Evolutionary conservation across 164 flowering plant genomes (phyloP).

Genomic region (Magnolia officinalis): DNA sequence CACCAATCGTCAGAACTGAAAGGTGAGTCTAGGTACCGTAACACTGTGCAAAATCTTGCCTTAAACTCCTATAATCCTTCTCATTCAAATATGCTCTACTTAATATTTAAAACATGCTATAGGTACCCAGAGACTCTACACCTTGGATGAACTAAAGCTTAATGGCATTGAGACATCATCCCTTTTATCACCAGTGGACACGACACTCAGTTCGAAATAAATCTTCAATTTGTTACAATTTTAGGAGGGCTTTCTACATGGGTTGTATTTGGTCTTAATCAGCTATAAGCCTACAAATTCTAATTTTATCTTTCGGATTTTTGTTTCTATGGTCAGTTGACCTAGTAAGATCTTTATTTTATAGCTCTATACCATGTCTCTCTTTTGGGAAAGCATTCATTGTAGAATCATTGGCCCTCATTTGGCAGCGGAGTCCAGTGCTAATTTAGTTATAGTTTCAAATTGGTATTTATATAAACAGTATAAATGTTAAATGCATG

Average conservation of each 20-base stretch:
- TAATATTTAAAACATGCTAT: background rate
- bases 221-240: conserved; percentile 62
- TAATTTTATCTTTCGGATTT: conserved; percentile 53
- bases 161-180: conserved; percentile 72
- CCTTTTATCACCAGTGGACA: conserved; percentile 69
- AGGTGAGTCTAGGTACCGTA: no score
- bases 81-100: background rate
- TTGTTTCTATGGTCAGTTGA: conserved; percentile 75
- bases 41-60: background rate
- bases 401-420: background rate
- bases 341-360: conserved; percentile 34
- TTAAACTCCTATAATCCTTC: background rate
- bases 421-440: no score
- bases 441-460: no score
- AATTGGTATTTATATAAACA: no score
- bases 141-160: conserved; percentile 80
- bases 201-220: conserved; percentile 71
- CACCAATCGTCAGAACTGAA: no score
- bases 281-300: conserved; percentile 34
- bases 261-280: conserved; percentile 44
- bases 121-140: conserved; percentile 83
- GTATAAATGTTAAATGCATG: no score
- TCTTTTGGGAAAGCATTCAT: background rate
- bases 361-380: background rate
- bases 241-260: conserved; percentile 61